phyloP scores from a whole-genome alignment of 768 basidiomycete species.

The Phanerochaete sordida region DNA sequence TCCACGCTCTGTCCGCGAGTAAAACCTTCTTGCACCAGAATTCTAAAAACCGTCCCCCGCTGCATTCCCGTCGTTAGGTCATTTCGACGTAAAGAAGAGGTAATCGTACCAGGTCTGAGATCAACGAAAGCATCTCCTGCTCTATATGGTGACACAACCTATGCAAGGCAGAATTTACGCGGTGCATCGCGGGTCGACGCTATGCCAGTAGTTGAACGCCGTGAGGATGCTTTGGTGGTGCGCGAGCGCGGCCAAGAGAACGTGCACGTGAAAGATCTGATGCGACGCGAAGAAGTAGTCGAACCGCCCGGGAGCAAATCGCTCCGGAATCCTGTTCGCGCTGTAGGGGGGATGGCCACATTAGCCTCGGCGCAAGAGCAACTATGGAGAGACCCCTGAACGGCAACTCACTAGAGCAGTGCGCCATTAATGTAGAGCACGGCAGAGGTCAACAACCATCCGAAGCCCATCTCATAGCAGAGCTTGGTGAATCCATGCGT shows the following conservation, averaged over 20 bases:
- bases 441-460: slow-evolving; percentile 69
- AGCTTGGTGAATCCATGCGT: slow-evolving; percentile 56
- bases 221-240: slow-evolving; percentile 60
- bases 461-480: slow-evolving; percentile 61
- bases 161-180: not conserved
- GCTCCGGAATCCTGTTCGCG: slow-evolving; percentile 81
- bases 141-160: not conserved
- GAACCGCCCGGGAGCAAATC: slow-evolving; percentile 69
- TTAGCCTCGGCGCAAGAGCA: slow-evolving; percentile 10
- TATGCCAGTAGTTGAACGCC: slow-evolving; percentile 58
- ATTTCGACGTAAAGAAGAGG: not conserved
- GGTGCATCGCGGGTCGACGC: slow-evolving; percentile 16
- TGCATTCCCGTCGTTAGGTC: not conserved
- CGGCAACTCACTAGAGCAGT: slow-evolving; percentile 64
- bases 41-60: not conserved
- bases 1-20: not conserved
- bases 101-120: not conserved
- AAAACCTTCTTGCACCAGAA: not conserved
- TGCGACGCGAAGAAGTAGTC: slow-evolving; percentile 80
- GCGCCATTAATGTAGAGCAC: slow-evolving; percentile 77
- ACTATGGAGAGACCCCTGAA: slow-evolving; percentile 16
- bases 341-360: slow-evolving; percentile 39
- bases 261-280: slow-evolving; percentile 86
- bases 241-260: slow-evolving; percentile 66
- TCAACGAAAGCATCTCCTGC: not conserved